phyloP scores from a whole-genome alignment of 1,284 basidiomycete genomes.

The Apiotrichum brassicae region DNA sequence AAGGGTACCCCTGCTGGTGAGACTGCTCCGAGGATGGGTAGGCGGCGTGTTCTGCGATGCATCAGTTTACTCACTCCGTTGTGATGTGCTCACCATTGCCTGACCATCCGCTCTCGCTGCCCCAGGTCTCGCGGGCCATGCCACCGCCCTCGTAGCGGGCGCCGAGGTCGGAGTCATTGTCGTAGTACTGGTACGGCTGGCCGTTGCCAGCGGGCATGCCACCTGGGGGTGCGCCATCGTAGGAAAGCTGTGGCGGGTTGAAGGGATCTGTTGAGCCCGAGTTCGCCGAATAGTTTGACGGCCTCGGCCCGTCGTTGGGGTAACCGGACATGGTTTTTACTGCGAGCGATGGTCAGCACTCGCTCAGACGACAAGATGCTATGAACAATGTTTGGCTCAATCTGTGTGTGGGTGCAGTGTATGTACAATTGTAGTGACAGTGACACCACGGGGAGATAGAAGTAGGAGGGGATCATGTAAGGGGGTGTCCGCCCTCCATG shows the following conservation, averaged over 20 bases:
- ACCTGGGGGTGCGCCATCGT: constrained; percentile 22
- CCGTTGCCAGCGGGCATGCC: constrained; percentile 17
- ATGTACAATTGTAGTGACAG: no score
- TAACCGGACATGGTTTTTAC: constrained; percentile 12
- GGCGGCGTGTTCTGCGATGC: not conserved
- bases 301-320: constrained; percentile 14
- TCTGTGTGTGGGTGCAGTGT: no score
- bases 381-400: no score
- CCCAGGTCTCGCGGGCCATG: constrained; percentile 44
- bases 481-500: no score
- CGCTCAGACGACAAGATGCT: no score
- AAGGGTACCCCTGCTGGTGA: constrained; percentile 37
- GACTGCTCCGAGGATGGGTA: constrained; percentile 33
- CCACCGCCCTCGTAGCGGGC: constrained; percentile 51
- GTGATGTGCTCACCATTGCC: constrained; percentile 41
- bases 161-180: constrained; percentile 66
- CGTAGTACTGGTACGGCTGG: constrained; percentile 54
- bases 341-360: no score
- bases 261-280: constrained; percentile 30
- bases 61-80: constrained; percentile 35
- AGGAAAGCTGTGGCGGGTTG: constrained; percentile 32
- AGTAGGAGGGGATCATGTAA: no score
- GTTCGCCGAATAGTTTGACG: constrained; percentile 13
- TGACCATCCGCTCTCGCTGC: constrained; percentile 42
- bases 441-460: no score